Percentiles rank a stretch among this genome's conserved stretches.
phyloP scores from a whole-genome alignment of 768 basidiomycete species.

The Tubosaeta sp. region DNA sequence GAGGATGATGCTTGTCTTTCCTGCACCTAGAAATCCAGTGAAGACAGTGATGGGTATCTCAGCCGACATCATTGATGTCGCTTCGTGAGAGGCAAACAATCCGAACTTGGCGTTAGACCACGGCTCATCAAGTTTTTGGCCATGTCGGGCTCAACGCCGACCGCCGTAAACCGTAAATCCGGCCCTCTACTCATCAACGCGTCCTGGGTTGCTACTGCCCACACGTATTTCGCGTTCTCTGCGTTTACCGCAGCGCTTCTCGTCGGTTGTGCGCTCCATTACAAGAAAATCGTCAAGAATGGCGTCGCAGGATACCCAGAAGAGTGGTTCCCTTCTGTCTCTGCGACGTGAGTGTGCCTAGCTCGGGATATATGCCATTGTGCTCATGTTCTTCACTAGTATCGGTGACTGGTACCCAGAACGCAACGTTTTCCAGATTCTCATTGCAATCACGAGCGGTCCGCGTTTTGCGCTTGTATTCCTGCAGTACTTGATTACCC shows the following conservation, averaged over 20 bases:
- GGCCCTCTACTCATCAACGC: conserved; percentile 36
- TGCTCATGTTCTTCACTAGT: conserved; percentile 33
- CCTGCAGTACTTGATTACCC: conserved; percentile 58
- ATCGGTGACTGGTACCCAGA: conserved; percentile 93
- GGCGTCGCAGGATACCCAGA: conserved; percentile 75
- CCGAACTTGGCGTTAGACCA: not conserved
- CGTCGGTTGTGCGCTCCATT: conserved; percentile 68
- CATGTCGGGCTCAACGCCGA: conserved; percentile 15
- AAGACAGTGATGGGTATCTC: conserved; percentile 87
- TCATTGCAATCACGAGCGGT: conserved; percentile 85
- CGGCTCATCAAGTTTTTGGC: not conserved
- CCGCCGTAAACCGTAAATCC: conserved; percentile 3
- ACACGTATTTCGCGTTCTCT: conserved; percentile 59
- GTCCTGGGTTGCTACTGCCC: conserved; percentile 53
- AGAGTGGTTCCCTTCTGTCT: conserved; percentile 91
- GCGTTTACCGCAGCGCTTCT: conserved; percentile 66
- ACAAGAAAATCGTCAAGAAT: conserved; percentile 83
- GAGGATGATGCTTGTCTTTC: conserved; percentile 78
- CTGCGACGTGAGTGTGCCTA: conserved; percentile 57
- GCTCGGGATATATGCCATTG: not conserved
- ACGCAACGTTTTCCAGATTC: conserved; percentile 76
- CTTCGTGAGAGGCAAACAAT: not conserved
- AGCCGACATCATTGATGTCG: conserved; percentile 10
- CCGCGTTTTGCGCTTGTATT: conserved; percentile 68
- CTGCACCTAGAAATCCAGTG: conserved; percentile 89